Percentiles rank a stretch among this genome's conserved stretches.
These are phyloP conservation scores for Zygoascus hellenicus DNA, from an alignment of 1,139 yeast species.

Conservation along the genomic window DNA sequence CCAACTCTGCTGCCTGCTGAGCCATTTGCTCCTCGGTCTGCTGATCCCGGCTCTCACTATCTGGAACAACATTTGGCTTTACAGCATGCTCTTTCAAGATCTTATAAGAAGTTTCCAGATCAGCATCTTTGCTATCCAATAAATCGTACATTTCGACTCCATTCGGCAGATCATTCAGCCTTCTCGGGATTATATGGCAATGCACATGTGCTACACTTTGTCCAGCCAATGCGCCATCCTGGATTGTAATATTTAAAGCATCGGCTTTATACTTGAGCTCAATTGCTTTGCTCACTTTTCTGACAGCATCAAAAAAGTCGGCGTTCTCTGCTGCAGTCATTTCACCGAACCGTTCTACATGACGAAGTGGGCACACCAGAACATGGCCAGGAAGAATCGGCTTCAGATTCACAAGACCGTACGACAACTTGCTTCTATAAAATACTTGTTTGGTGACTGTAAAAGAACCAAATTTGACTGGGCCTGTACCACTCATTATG, in stretches of 20 bases:
- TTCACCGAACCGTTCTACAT: conserved; percentile 59
- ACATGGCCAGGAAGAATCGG: conserved; percentile 92
- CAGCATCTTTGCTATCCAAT: conserved; percentile 48
- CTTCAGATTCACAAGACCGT: conserved; percentile 79
- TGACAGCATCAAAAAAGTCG: conserved; percentile 78
- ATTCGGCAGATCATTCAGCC: conserved; percentile 46
- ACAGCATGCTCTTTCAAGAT: conserved; percentile 28
- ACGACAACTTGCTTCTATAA: conserved; percentile 39
- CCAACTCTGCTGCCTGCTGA: conserved; percentile 52
- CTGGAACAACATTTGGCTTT: conserved; percentile 34
- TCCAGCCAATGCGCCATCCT: conserved; percentile 95
- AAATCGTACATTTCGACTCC: conserved; percentile 66
- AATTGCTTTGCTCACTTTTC: conserved; percentile 60
- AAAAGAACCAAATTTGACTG: conserved; percentile 34
- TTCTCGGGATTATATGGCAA: conserved; percentile 84
- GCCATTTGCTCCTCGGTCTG: conserved; percentile 59
- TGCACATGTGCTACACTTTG: conserved; percentile 92
- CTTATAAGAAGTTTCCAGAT: conserved; percentile 37
- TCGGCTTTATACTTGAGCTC: conserved; percentile 66
- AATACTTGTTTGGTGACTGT: conserved; percentile 59
- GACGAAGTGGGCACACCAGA: conserved; percentile 73
- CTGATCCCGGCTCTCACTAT: conserved; percentile 29
- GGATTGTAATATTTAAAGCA: conserved; percentile 80
- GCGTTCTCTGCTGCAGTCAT: conserved; percentile 62
- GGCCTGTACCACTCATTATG: not conserved